These are phyloP conservation scores for Irpex sp. DNA, from an alignment of 1,284 basidiomycete genomes.

Conservation along the genomic window DNA sequence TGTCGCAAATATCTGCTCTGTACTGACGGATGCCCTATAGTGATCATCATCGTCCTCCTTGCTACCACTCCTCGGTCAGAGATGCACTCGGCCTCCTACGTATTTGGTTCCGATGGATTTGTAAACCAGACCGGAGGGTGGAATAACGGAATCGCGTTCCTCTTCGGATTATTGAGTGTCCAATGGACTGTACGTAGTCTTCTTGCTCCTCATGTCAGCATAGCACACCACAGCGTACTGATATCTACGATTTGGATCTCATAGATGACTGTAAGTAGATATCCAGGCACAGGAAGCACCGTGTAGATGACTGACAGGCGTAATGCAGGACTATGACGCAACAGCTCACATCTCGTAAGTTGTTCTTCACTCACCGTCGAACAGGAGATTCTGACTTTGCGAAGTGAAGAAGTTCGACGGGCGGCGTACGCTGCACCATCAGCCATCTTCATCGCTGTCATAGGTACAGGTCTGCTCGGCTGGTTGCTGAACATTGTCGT, in stretches of 20 bases:
- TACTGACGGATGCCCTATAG: slow-evolving; percentile 26
- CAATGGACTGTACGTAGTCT: slow-evolving; percentile 74
- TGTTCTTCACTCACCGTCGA: not conserved
- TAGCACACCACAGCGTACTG: not conserved
- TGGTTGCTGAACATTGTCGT: slow-evolving; percentile 83
- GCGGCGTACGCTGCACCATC: slow-evolving; percentile 81
- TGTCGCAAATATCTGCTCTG: not conserved
- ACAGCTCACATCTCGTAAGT: slow-evolving; percentile 85
- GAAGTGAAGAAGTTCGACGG: slow-evolving; percentile 80
- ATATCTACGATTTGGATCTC: not conserved
- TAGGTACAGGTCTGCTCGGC: slow-evolving; percentile 79
- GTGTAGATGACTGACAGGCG: not conserved
- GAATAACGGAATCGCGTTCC: slow-evolving; percentile 78
- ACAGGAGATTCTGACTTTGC: not conserved
- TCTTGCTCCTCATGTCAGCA: not conserved
- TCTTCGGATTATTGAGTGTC: slow-evolving; percentile 85
- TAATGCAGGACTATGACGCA: slow-evolving; percentile 57
- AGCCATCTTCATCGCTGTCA: slow-evolving; percentile 86
- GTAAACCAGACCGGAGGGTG: slow-evolving; percentile 78
- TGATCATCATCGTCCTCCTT: slow-evolving; percentile 85
- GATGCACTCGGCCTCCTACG: slow-evolving; percentile 77
- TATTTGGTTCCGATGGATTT: slow-evolving; percentile 69
- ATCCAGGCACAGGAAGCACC: not conserved
- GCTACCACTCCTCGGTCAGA: slow-evolving; percentile 71
- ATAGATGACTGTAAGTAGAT: slow-evolving; percentile 57